Conservation (phyloP, 2,329 filamentous ascomycete species). For the Pseudocercospora cruenta region DNA sequence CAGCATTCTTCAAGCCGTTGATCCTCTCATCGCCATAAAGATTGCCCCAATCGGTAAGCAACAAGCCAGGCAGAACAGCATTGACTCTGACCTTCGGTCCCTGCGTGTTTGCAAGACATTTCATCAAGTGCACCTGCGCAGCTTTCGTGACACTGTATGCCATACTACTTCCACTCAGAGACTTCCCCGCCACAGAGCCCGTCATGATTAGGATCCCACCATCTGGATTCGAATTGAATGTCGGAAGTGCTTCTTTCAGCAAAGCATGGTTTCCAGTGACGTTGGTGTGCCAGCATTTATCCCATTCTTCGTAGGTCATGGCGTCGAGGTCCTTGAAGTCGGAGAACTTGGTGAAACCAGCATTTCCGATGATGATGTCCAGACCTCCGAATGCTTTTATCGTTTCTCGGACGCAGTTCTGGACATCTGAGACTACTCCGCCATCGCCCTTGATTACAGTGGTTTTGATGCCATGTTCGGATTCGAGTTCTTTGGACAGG, state of each 20-base stretch:
- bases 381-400: constrained; percentile 66
- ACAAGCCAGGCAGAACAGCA: constrained; percentile 65
- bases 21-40: constrained; percentile 57
- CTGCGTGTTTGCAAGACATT: constrained; percentile 64
- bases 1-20: constrained; percentile 56
- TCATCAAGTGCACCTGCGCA: constrained; percentile 69
- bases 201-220: constrained; percentile 68
- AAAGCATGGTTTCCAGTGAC: constrained; percentile 49
- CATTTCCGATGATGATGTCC: constrained; percentile 79
- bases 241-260: constrained; percentile 52
- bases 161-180: constrained; percentile 61
- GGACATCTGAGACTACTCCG: constrained; percentile 61
- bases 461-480: constrained; percentile 56
- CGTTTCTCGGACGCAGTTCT: constrained; percentile 61
- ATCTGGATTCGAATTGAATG: constrained; percentile 64
- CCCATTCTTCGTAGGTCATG: constrained; percentile 65
- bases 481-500: constrained; percentile 60
- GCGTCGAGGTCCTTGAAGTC: constrained; percentile 62
- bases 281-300: constrained; percentile 67
- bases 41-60: constrained; percentile 68
- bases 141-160: constrained; percentile 79
- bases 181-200: constrained; percentile 60
- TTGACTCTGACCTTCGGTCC: constrained; percentile 67
- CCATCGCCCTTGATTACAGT: constrained; percentile 68
- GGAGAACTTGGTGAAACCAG: constrained; percentile 66